These are phyloP conservation scores for Oryza australiensis DNA, from an alignment of 176 grass and related monocot species.

Conservation along the genomic window DNA sequence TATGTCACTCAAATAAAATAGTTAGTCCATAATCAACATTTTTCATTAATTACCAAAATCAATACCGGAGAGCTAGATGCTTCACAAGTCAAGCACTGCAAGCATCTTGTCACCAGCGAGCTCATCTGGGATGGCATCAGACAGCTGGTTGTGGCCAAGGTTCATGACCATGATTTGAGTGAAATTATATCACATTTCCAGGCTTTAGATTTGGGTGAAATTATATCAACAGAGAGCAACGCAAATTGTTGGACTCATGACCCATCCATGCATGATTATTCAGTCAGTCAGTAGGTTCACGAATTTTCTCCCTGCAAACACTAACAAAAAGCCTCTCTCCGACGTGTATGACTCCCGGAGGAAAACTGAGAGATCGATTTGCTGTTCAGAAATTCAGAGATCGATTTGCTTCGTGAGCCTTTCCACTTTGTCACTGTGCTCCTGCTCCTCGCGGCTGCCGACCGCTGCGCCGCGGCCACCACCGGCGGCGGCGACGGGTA, in stretches of 20 bases:
- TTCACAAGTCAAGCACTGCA: constrained; percentile 17
- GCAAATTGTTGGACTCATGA: background rate
- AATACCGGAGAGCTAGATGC: too few relatives aligned
- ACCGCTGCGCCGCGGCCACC: background rate
- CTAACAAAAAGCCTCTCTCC: background rate
- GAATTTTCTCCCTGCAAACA: background rate
- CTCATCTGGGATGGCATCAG: background rate
- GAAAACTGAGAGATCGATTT: background rate
- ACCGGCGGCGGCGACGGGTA: background rate
- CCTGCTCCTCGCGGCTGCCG: constrained; percentile 8
- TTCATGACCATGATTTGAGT: too few relatives aligned
- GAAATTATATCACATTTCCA: too few relatives aligned
- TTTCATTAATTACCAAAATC: too few relatives aligned
- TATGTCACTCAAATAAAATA: too few relatives aligned
- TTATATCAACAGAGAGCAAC: too few relatives aligned
- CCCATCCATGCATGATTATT: background rate
- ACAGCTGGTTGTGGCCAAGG: constrained; percentile 13
- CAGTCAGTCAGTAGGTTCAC: background rate
- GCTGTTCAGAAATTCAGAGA: background rate
- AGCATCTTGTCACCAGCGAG: constrained; percentile 10
- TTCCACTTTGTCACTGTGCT: background rate
- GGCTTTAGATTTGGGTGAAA: too few relatives aligned
- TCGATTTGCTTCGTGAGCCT: background rate
- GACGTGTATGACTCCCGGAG: background rate
- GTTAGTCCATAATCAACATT: too few relatives aligned